Evolutionary conservation across 2,329 filamentous ascomycete species (phyloP).

Genomic region (Verticillium alfalfae): DNA sequence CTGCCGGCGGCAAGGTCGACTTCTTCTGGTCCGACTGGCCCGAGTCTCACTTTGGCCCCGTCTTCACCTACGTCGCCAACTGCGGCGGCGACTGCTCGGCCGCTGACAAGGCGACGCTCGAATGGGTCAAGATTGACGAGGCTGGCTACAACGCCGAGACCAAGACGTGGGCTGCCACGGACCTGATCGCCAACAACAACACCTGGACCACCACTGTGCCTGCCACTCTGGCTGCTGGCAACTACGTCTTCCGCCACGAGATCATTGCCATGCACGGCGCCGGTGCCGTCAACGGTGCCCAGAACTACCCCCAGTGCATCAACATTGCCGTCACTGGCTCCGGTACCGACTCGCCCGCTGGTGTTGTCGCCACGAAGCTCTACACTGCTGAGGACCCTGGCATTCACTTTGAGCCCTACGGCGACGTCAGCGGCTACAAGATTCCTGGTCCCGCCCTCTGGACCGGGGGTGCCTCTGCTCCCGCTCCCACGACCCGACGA

Average conservation of each 20-base stretch:
- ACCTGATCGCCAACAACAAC: conserved; percentile 34
- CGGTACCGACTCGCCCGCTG: conserved; percentile 24
- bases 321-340: conserved; percentile 39
- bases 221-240: conserved; percentile 21
- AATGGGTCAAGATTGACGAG: conserved; percentile 60
- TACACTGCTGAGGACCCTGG: conserved; percentile 22
- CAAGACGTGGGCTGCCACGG: conserved; percentile 26
- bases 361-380: conserved; percentile 21
- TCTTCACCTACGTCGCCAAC: conserved; percentile 59
- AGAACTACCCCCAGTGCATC: conserved; percentile 47
- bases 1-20: conserved; percentile 32
- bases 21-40: conserved; percentile 38
- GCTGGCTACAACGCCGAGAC: conserved; percentile 41
- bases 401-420: conserved; percentile 37
- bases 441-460: conserved; percentile 27
- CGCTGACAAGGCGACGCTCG: conserved; percentile 45
- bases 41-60: conserved; percentile 41
- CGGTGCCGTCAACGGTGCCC: conserved; percentile 36
- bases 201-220: conserved; percentile 27
- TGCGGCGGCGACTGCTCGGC: conserved; percentile 51
- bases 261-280: conserved; percentile 45
- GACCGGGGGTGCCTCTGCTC: not conserved
- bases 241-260: conserved; percentile 46
- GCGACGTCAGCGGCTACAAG: conserved; percentile 17
- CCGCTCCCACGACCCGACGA: conserved; percentile 7